Base-by-base conservation (phyloP, 495 filamentous ascomycete species). In the Penicillium canariense region DNA sequence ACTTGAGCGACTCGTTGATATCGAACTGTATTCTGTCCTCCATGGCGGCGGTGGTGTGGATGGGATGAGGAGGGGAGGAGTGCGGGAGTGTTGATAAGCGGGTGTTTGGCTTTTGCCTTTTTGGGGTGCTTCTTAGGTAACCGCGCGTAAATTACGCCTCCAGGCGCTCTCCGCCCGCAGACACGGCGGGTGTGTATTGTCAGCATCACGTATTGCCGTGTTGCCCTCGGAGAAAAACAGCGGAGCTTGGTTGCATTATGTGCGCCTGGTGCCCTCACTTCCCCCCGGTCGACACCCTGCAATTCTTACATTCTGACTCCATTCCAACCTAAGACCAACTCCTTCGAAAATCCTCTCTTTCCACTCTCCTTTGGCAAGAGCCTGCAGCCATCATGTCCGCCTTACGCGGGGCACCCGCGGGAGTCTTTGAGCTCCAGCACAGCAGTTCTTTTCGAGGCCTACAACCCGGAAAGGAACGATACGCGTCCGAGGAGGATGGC, bases 1-100 rank as follows among this genome's bases (percentile, higher is more conserved):
- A 81, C 77, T 96, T 97, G 71, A 97, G 86, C 56, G 91, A 87
- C 65, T 94, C 86, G 72, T 96, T 97, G 70, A 99, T 88, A 68
- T 97, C 90, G 73, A 97, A 99, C 55, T 85, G 82, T 61, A 89
- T 77, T 55, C 77, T 75, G 47, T 81, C 77, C 66, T 89, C 90
- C 91, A 96, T 96, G 61, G 59, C 77, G 68, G 66, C 59, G 40
- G 49, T 17, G 43, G 26, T 32, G 30, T 39, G 17, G 52, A 57
- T 50, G 43, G 46, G 15, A 49, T 60, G 46, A 52, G 40, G 53
- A 55, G 50, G 28, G 43, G 48, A 52, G 46, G 32, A 56, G 31
- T 17, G 45, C 57, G 55, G 59, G 58, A 56, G 30, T 64, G 63
- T 63, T 66, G 60, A 56, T 57, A 48, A 58, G 48, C 52, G 35